Percentiles rank a stretch among this genome's conserved stretches.
Evolutionary conservation across 306 rosid species (phyloP).

Genomic region (Casuarina cunninghamiana): DNA sequence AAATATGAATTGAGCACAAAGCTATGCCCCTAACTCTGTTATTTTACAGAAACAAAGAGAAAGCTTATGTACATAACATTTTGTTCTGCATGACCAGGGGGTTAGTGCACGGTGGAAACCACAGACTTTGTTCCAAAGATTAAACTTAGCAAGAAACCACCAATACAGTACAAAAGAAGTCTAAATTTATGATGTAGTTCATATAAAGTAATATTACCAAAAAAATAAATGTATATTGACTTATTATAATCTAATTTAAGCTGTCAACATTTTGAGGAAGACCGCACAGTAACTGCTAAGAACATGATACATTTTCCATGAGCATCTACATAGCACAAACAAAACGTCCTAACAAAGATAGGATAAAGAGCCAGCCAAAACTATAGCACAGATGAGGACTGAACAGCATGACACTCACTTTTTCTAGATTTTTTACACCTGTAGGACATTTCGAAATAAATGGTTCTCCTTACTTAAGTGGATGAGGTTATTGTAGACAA

Average conservation of each 20-base stretch:
- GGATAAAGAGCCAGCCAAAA: neutral
- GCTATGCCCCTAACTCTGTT: neutral
- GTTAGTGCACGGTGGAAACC: neutral
- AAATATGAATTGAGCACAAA: neutral
- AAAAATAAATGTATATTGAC: no score
- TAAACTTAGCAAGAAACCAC: neutral
- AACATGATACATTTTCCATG: neutral
- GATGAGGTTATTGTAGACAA: neutral
- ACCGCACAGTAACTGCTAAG: neutral
- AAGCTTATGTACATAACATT: neutral
- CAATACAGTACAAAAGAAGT: neutral
- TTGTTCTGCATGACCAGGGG: neutral
- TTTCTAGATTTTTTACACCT: neutral
- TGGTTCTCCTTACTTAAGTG: neutral
- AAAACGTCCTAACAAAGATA: neutral
- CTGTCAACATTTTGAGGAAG: neutral
- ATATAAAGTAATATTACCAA: no score
- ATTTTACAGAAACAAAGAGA: neutral
- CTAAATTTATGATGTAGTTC: neutral
- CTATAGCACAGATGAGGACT: neutral
- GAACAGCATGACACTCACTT: neutral
- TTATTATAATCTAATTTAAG: neutral
- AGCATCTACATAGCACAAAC: conserved; percentile 1
- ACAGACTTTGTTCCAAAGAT: neutral
- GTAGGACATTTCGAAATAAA: neutral